phyloP scores from a whole-genome alignment of 352 stramenopile species.

The Globisporangium megalacanthum region DNA sequence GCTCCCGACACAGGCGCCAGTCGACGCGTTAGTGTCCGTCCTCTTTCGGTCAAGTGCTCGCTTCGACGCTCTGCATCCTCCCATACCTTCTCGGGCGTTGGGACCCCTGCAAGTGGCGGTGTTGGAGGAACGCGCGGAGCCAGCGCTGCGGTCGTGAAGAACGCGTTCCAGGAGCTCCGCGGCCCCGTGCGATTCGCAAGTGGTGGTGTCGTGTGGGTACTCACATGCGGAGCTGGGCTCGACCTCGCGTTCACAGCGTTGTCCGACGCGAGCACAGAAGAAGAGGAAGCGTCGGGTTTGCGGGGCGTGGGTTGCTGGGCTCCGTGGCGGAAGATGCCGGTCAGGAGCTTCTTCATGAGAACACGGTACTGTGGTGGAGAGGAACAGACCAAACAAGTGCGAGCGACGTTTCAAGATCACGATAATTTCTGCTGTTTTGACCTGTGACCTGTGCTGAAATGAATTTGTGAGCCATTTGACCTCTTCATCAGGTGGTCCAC shows the following conservation, averaged over 20 bases:
- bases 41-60: neutral
- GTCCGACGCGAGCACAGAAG: neutral
- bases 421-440: no score
- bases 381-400: neutral
- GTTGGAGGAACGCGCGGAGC: neutral
- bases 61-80: neutral
- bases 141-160: constrained; percentile 20
- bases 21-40: neutral
- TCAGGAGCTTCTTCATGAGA: constrained; percentile 68
- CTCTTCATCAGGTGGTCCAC: no score
- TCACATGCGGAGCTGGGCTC: neutral
- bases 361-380: neutral
- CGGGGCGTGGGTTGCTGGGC: constrained; percentile 1
- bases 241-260: neutral
- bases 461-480: no score
- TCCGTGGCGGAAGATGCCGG: constrained; percentile 47
- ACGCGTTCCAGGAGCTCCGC: constrained; percentile 34
- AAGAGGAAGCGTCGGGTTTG: constrained; percentile 1
- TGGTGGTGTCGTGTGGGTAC: neutral
- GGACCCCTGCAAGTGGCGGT: constrained; percentile 7
- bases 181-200: constrained; percentile 21
- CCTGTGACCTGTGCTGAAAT: no score
- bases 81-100: constrained; percentile 26
- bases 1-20: neutral
- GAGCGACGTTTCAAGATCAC: no score